These are phyloP conservation scores for Huntiella omanensis DNA, from an alignment of 2,329 filamentous ascomycete genomes.

Conservation along the genomic window DNA sequence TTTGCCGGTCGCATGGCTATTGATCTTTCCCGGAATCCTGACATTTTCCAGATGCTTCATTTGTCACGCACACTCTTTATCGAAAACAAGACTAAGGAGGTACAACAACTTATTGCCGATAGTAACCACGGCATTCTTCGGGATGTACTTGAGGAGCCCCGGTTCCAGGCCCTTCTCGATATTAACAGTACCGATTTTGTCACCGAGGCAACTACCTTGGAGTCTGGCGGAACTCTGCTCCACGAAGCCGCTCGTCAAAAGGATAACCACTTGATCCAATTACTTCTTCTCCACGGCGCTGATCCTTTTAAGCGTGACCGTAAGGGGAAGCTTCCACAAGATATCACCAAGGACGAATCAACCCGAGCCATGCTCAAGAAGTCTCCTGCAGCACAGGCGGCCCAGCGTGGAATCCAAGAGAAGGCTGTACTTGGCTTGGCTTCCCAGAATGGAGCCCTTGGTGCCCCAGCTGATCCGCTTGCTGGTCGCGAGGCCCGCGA, in stretches of 20 bases:
- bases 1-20: constrained; percentile 68
- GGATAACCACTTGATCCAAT: constrained; percentile 73
- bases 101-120: constrained; percentile 57
- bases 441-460: constrained; percentile 33
- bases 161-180: constrained; percentile 72
- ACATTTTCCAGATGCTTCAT: constrained; percentile 91
- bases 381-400: constrained; percentile 83
- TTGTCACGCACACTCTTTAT: constrained; percentile 77
- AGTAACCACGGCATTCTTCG: constrained; percentile 64
- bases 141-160: constrained; percentile 62
- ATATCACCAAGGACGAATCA: constrained; percentile 86
- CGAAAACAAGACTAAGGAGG: constrained; percentile 65
- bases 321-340: constrained; percentile 87
- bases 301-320: constrained; percentile 91
- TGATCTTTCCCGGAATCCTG: constrained; percentile 75
- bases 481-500: constrained; percentile 77
- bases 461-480: constrained; percentile 37
- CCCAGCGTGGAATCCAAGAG: constrained; percentile 89
- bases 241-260: constrained; percentile 84
- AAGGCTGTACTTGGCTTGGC: constrained; percentile 72
- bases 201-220: constrained; percentile 57
- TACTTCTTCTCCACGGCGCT: constrained; percentile 79
- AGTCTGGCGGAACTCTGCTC: constrained; percentile 75
- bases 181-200: constrained; percentile 83
- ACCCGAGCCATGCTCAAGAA: constrained; percentile 79